Conservation (phyloP, 306 rosid species). For the Cucurbita ficifolia region DNA sequence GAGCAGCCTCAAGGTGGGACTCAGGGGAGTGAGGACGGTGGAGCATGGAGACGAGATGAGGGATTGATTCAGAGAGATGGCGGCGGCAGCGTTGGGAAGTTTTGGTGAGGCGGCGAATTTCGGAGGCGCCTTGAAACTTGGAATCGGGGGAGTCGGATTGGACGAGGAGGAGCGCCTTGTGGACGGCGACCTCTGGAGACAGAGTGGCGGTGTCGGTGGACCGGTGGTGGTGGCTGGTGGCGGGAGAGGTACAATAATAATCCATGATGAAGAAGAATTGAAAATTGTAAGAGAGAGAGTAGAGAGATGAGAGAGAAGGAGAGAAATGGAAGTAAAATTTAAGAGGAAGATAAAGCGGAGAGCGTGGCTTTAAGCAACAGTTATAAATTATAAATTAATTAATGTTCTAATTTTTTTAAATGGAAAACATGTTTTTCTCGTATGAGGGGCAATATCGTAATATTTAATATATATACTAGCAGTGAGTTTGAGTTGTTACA, state of each 20-base stretch:
- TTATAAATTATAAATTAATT: background rate
- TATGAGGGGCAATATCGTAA: background rate
- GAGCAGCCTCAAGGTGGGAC: constrained; percentile 52
- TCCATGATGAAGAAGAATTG: background rate
- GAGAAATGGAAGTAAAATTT: background rate
- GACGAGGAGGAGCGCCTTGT: constrained; percentile 46
- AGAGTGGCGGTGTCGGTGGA: background rate
- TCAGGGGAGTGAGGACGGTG: constrained; percentile 48
- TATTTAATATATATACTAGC: no score
- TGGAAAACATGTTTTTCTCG: background rate
- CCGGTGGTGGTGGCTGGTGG: background rate
- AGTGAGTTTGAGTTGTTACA: no score
- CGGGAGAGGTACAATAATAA: background rate
- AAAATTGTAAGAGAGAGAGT: background rate
- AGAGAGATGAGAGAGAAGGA: background rate
- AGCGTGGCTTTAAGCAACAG: constrained; percentile 15
- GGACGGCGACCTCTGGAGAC: constrained; percentile 38
- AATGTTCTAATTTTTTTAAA: background rate
- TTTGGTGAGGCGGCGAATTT: constrained; percentile 80
- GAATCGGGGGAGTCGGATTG: constrained; percentile 41
- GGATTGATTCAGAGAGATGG: constrained; percentile 48
- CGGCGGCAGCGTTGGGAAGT: constrained; percentile 86
- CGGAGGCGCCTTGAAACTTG: constrained; percentile 56
- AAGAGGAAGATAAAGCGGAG: constrained; percentile 5
- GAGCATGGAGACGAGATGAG: constrained; percentile 50